A percentile compares a stretch with the other conserved stretches of the same genome.
Evolutionary conservation across 441 rosid genomes (phyloP).

Genomic region (Sinapis alba): DNA sequence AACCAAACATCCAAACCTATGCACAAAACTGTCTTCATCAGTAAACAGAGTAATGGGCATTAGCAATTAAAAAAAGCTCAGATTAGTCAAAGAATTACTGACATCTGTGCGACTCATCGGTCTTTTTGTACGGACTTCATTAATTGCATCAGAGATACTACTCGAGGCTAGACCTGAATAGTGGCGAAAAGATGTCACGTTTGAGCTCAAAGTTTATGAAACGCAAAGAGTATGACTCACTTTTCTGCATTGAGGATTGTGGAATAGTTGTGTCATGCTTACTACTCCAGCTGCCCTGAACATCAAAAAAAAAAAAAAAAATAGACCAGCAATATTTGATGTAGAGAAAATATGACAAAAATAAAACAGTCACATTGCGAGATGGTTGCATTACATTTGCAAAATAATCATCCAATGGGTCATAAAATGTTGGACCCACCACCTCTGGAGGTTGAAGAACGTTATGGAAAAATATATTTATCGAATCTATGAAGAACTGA

Average conservation of each 20-base stretch:
- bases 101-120: conserved; percentile 97
- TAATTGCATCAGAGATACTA: conserved; percentile 61
- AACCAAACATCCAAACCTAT: conserved; percentile 4
- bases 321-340: conserved; percentile 38
- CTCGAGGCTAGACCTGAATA: conserved; percentile 56
- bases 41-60: background rate
- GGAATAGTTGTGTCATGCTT: conserved; percentile 49
- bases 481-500: conserved; percentile 90
- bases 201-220: conserved; percentile 3
- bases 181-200: conserved; percentile 6
- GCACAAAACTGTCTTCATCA: background rate
- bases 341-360: background rate
- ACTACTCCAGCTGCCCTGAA: conserved; percentile 72
- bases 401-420: conserved; percentile 65
- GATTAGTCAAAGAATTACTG: conserved; percentile 31
- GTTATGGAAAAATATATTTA: conserved; percentile 95
- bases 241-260: conserved; percentile 49
- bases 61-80: background rate
- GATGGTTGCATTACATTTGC: conserved; percentile 63
- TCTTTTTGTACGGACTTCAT: conserved; percentile 74
- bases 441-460: conserved; percentile 94
- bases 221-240: conserved; percentile 14
- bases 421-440: conserved; percentile 64
- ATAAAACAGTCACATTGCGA: conserved; percentile 25
- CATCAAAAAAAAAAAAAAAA: conserved; percentile 7